Conservation (phyloP, 176 grass and related monocot species). For the Puccinellia tenuiflora region DNA sequence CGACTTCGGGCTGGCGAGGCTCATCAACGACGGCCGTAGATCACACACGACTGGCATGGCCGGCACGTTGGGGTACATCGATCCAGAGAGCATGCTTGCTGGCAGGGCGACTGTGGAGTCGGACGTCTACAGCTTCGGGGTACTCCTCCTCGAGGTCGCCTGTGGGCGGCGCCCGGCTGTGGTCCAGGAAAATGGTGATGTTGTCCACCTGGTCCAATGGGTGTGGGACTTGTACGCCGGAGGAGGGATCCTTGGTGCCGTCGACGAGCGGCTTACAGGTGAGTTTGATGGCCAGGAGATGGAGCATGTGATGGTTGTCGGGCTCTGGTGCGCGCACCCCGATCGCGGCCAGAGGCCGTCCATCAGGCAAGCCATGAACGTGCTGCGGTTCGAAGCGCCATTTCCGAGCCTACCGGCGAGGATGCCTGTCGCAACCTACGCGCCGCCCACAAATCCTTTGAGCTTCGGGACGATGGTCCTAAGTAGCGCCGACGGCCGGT, state of each 20-base stretch:
- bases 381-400: neutral
- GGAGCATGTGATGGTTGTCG: slow-evolving; percentile 1
- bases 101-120: neutral
- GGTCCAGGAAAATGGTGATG: rapidly evolving
- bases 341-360: neutral
- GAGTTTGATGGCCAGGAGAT: neutral
- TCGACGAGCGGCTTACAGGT: neutral
- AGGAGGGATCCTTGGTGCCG: neutral
- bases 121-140: slow-evolving; percentile 29
- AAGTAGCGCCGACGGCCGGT: neutral
- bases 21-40: neutral
- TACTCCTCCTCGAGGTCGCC: slow-evolving; percentile 26
- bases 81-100: neutral
- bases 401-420: neutral
- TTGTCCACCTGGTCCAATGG: slow-evolving; percentile 2
- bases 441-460: neutral
- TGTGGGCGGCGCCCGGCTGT: neutral
- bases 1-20: slow-evolving; percentile 9
- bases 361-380: slow-evolving; percentile 27
- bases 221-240: slow-evolving; percentile 3
- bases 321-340: slow-evolving; percentile 39
- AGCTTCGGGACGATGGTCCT: neutral
- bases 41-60: neutral
- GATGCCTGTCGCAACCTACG: neutral
- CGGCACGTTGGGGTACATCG: slow-evolving; percentile 12